Percentiles rank a stretch among this genome's conserved stretches.
These are phyloP conservation scores for Aspergillus uvarum DNA, from an alignment of 2,329 filamentous ascomycete species.

Conservation along the genomic window DNA sequence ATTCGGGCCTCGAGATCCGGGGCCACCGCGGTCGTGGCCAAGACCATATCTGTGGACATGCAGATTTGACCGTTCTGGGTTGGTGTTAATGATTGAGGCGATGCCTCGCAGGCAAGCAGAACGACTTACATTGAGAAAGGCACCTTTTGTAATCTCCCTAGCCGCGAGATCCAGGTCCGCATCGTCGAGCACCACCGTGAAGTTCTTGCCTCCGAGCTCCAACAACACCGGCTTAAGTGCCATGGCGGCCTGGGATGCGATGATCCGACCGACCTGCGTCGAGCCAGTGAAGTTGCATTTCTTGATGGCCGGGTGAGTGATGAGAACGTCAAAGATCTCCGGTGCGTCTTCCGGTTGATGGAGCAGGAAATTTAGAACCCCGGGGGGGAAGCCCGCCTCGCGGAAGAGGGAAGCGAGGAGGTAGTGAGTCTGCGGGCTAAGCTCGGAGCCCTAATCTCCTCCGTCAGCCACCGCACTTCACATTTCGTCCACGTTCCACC, in stretches of 20 bases:
- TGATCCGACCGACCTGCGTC: constrained; percentile 43
- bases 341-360: constrained; percentile 33
- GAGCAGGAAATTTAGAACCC: constrained; percentile 43
- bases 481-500: too few relatives aligned
- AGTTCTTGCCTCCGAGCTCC: constrained; percentile 51
- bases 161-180: constrained; percentile 46
- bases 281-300: constrained; percentile 51
- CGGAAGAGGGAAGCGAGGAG: constrained; percentile 37
- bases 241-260: constrained; percentile 38
- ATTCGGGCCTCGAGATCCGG: neutral
- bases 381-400: constrained; percentile 45
- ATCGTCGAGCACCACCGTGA: constrained; percentile 45
- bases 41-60: constrained; percentile 74
- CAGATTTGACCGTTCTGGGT: constrained; percentile 67
- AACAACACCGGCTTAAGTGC: constrained; percentile 47
- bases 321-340: constrained; percentile 36
- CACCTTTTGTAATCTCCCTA: constrained; percentile 27
- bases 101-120: too few relatives aligned
- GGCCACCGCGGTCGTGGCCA: constrained; percentile 23
- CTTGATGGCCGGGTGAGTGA: constrained; percentile 36
- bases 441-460: constrained; percentile 32
- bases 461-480: too few relatives aligned
- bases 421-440: constrained; percentile 33
- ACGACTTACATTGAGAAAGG: constrained; percentile 28
- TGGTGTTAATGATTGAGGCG: too few relatives aligned